phyloP scores from a whole-genome alignment of 768 basidiomycete species.

The Flagelloscypha sp. region DNA sequence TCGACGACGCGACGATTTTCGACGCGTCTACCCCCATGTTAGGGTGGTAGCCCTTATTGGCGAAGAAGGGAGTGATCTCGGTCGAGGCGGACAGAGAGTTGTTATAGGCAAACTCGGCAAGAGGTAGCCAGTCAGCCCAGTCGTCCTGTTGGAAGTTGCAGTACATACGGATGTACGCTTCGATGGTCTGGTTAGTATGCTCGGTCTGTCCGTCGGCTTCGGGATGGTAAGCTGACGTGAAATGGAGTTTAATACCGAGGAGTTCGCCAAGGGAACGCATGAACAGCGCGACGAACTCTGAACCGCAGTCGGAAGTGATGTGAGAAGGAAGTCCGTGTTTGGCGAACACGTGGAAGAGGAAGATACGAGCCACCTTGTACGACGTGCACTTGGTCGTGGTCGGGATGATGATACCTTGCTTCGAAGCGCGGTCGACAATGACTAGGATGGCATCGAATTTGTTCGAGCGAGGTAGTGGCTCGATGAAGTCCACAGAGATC shows the following conservation, averaged over 20 bases:
- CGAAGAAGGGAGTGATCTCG: conserved; percentile 17
- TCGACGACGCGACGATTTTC: conserved; percentile 10
- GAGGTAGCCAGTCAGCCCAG: conserved; percentile 16
- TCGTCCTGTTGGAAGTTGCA: conserved; percentile 17
- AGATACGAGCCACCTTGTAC: conserved; percentile 6
- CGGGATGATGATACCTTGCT: conserved; percentile 11
- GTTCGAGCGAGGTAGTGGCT: conserved; percentile 11
- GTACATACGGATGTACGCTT: conserved; percentile 15
- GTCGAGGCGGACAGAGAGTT: conserved; percentile 15
- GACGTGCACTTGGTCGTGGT: conserved; percentile 8
- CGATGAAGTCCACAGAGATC: conserved; percentile 15
- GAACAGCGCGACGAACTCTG: conserved; percentile 23
- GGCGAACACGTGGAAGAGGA: conserved; percentile 19
- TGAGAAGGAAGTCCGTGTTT: conserved; percentile 19
- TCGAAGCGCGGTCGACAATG: conserved; percentile 2
- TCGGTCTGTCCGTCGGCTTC: conserved; percentile 35
- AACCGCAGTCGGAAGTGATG: conserved; percentile 21
- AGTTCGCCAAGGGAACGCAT: conserved; percentile 20
- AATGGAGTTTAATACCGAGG: conserved; percentile 23
- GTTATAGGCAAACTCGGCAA: conserved; percentile 21
- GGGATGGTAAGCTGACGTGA: conserved; percentile 37
- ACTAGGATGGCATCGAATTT: conserved; percentile 14
- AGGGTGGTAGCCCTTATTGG: conserved; percentile 19
- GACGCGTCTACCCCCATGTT: conserved; percentile 7
- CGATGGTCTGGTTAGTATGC: conserved; percentile 18